Conservation (phyloP, 2,329 filamentous ascomycete genomes). For the Diaporthe longicolla region DNA sequence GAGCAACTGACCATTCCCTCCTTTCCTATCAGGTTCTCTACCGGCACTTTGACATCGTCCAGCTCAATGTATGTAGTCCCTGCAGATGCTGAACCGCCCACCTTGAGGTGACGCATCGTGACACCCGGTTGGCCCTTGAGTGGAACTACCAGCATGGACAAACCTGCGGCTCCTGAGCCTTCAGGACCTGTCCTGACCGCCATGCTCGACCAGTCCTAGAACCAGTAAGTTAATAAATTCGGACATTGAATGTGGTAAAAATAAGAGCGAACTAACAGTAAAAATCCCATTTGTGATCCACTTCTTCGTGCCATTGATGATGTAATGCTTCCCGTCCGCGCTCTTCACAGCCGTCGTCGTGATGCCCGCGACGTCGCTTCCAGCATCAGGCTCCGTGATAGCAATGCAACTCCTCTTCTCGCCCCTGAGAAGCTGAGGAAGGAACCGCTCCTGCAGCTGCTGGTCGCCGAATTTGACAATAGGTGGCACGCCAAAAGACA, state of each 20-base stretch:
- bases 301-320: constrained; percentile 84
- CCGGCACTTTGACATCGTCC: constrained; percentile 80
- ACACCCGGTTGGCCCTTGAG: constrained; percentile 78
- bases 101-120: constrained; percentile 76
- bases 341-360: constrained; percentile 75
- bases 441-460: constrained; percentile 73
- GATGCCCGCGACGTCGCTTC: constrained; percentile 81
- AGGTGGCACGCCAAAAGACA: constrained; percentile 80
- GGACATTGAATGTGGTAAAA: rapidly evolving
- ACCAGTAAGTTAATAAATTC: constrained; percentile 64
- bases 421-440: constrained; percentile 77
- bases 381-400: constrained; percentile 83
- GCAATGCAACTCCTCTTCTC: constrained; percentile 80
- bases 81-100: constrained; percentile 73
- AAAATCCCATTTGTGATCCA: constrained; percentile 60
- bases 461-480: constrained; percentile 77
- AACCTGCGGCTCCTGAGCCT: constrained; percentile 71
- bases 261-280: not conserved
- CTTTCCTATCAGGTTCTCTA: constrained; percentile 77
- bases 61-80: constrained; percentile 84
- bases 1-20: constrained; percentile 64
- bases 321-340: constrained; percentile 75
- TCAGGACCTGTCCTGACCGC: constrained; percentile 77
- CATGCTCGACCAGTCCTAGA: constrained; percentile 73
- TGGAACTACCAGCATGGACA: constrained; percentile 79